Evolutionary conservation across 2,329 filamentous ascomycete species (phyloP).

Genomic region (Sclerotinia sclerotiorum): DNA sequence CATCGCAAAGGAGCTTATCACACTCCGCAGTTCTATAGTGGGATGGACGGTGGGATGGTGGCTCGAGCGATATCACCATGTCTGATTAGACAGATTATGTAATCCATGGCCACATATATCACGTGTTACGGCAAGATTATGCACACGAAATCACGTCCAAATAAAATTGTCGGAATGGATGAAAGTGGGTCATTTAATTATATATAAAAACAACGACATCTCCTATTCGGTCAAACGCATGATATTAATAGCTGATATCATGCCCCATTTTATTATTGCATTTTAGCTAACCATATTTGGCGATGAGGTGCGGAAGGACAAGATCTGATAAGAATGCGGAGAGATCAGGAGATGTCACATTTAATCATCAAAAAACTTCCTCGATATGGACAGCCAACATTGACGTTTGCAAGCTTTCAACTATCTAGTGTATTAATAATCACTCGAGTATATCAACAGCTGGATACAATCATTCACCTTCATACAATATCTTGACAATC

Average conservation of each 20-base stretch:
- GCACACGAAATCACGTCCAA: too few relatives aligned
- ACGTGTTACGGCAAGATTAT: too few relatives aligned
- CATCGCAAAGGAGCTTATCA: not conserved
- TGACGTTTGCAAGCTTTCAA: not conserved
- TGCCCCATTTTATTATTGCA: too few relatives aligned
- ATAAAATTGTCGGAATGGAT: too few relatives aligned
- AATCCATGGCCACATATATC: too few relatives aligned
- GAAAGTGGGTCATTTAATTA: too few relatives aligned
- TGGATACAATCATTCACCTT: not conserved
- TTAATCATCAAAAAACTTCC: not conserved
- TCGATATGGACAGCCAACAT: not conserved
- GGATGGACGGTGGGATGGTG: slow-evolving; percentile 1
- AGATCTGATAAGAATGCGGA: slow-evolving; percentile 10
- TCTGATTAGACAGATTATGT: too few relatives aligned
- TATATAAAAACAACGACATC: too few relatives aligned
- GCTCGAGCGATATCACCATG: too few relatives aligned
- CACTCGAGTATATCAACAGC: too few relatives aligned
- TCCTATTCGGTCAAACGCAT: too few relatives aligned
- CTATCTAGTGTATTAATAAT: not conserved
- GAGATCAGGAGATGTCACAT: slow-evolving; percentile 15
- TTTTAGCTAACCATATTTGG: not conserved
- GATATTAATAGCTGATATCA: too few relatives aligned
- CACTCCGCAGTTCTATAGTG: not conserved
- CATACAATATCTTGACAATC: not conserved
- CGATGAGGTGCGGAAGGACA: not conserved